phyloP scores from a whole-genome alignment of 139 green algal genomes.

The Protoeuglena noctilucae region DNA sequence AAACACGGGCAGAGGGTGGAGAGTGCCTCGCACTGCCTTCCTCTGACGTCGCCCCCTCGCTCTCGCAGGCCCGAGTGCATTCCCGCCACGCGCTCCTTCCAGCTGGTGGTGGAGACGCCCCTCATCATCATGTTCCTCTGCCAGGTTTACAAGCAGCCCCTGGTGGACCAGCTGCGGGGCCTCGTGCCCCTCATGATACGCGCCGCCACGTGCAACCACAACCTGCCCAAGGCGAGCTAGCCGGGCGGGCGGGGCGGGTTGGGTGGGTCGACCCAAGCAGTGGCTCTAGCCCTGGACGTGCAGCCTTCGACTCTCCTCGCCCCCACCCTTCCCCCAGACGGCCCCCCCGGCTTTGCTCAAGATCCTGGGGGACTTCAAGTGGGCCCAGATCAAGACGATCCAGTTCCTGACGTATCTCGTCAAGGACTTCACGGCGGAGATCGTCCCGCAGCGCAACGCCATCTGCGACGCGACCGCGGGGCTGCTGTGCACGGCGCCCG shows the following conservation, averaged over 20 bases:
- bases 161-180: constrained; percentile 19
- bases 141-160: constrained; percentile 42
- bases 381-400: constrained; percentile 35
- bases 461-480: constrained; percentile 28
- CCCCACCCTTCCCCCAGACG: not conserved
- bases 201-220: constrained; percentile 19
- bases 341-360: not conserved
- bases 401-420: constrained; percentile 34
- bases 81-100: constrained; percentile 45
- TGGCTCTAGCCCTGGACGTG: too few species aligned
- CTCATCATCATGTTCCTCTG: constrained; percentile 68
- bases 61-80: too few species aligned
- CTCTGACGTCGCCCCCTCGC: too few species aligned
- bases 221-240: too few species aligned
- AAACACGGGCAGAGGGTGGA: too few species aligned
- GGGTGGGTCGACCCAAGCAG: too few species aligned
- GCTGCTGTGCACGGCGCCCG: constrained; percentile 39
- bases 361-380: constrained; percentile 42
- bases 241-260: too few species aligned
- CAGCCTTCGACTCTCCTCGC: too few species aligned
- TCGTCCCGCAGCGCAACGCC: constrained; percentile 15
- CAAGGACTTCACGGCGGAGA: not conserved
- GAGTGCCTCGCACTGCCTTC: too few species aligned
- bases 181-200: constrained; percentile 43
- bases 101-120: constrained; percentile 68